Evolutionary conservation across 129 eudicot species (phyloP).

Genomic region (Erigeron canadensis): DNA sequence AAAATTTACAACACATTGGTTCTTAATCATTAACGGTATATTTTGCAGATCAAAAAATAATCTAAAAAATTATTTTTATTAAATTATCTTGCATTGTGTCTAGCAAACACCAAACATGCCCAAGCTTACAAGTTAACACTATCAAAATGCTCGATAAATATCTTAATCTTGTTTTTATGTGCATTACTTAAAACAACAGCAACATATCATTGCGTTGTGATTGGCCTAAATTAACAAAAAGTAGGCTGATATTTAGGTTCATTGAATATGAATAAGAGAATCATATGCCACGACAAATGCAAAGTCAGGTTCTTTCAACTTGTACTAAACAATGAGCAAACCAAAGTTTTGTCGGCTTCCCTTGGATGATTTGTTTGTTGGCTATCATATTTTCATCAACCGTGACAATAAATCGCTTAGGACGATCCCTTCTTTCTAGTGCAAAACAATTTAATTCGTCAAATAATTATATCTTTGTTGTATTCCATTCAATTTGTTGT

Average conservation of each 20-base stretch:
- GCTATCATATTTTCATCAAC: background rate
- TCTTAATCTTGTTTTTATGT: background rate
- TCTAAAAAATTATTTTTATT: too few relatives aligned
- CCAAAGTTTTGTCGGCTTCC: slow-evolving; percentile 17
- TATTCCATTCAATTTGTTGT: too few relatives aligned
- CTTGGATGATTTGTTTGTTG: background rate
- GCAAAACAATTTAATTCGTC: too few relatives aligned
- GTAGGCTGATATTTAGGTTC: slow-evolving; percentile 9
- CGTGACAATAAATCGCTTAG: too few relatives aligned
- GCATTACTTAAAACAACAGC: background rate
- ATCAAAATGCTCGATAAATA: background rate
- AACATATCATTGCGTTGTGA: background rate
- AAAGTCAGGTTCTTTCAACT: slow-evolving; percentile 16
- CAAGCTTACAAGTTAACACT: too few relatives aligned
- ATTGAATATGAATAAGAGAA: slow-evolving; percentile 16
- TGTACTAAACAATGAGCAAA: slow-evolving; percentile 18
- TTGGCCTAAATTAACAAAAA: background rate
- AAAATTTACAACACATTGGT: too few relatives aligned
- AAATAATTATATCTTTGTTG: too few relatives aligned
- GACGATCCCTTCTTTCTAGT: too few relatives aligned
- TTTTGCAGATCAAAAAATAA: too few relatives aligned
- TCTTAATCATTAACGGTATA: too few relatives aligned
- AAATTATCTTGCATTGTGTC: too few relatives aligned
- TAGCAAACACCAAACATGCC: too few relatives aligned
- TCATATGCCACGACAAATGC: slow-evolving; percentile 24